Evolutionary conservation across 805 yeast species (phyloP).

Genomic region (Saccharomycopsis sp.): DNA sequence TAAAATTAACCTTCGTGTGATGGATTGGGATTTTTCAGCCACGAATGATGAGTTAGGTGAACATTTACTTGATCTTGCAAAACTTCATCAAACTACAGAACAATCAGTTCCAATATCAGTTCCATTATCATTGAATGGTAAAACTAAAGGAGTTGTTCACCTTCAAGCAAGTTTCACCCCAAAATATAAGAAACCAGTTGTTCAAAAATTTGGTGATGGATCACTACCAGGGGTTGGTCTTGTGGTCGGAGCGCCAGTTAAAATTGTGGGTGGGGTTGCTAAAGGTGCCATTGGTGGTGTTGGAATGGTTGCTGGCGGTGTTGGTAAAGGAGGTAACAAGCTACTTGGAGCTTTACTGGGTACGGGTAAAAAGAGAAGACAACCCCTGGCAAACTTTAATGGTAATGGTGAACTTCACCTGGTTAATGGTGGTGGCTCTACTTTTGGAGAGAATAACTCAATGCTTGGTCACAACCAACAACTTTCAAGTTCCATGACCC

Average conservation of each 20-base stretch:
- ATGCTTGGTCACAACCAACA: constrained; percentile 1
- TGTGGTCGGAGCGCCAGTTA: constrained; percentile 34
- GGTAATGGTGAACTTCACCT: neutral
- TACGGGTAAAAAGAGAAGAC: constrained; percentile 26
- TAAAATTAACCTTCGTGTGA: constrained; percentile 41
- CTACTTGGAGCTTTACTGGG: constrained; percentile 30
- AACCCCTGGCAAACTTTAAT: constrained; percentile 5
- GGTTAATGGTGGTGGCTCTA: neutral
- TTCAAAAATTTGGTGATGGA: constrained; percentile 41
- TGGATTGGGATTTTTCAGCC: constrained; percentile 78
- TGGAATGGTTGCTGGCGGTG: constrained; percentile 41
- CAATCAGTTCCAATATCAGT: no score
- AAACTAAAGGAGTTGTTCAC: constrained; percentile 57
- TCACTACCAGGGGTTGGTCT: constrained; percentile 33
- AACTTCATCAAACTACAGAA: no score
- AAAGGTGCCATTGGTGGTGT: constrained; percentile 39
- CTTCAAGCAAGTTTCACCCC: constrained; percentile 53
- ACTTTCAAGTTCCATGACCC: neutral
- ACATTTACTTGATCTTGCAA: constrained; percentile 42
- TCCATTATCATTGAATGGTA: constrained; percentile 28
- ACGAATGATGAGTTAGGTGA: constrained; percentile 55
- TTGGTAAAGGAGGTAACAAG: constrained; percentile 39
- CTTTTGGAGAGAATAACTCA: neutral
- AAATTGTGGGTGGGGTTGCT: constrained; percentile 36
- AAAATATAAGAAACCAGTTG: constrained; percentile 58